A percentile compares a stretch with the other conserved stretches of the same genome.
phyloP scores from a whole-genome alignment of 495 filamentous ascomycete genomes.

The Penicillium simplicissimum region DNA sequence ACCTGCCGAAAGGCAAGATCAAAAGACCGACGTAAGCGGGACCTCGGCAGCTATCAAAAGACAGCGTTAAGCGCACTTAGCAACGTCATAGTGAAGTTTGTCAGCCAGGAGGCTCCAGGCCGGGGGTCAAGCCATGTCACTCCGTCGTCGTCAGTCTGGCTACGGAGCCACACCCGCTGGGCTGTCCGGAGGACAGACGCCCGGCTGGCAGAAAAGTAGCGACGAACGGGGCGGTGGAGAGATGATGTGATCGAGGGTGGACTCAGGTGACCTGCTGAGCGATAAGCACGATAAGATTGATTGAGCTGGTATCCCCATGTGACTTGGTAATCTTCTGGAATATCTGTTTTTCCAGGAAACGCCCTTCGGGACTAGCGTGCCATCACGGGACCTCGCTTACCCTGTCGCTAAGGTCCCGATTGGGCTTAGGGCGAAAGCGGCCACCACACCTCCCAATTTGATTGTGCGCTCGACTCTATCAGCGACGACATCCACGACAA shows the following conservation, averaged over 20 bases:
- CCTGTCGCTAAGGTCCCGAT: slow-evolving; percentile 46
- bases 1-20: slow-evolving; percentile 4
- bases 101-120: slow-evolving; percentile 23
- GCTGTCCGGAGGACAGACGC: slow-evolving; percentile 45
- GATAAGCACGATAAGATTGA: neutral
- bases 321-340: slow-evolving; percentile 1
- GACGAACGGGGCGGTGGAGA: slow-evolving; percentile 20
- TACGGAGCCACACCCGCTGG: neutral
- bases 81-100: slow-evolving; percentile 31
- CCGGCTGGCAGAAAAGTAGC: slow-evolving; percentile 31
- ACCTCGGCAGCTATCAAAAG: slow-evolving; percentile 3
- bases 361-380: slow-evolving; percentile 19
- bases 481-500: slow-evolving; percentile 55
- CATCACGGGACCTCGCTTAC: slow-evolving; percentile 47
- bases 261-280: neutral
- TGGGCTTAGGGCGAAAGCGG: slow-evolving; percentile 42
- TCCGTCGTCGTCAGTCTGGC: neutral
- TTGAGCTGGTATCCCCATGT: neutral
- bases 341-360: slow-evolving; percentile 21
- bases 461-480: slow-evolving; percentile 47
- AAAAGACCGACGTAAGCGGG: slow-evolving; percentile 14
- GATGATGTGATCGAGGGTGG: slow-evolving; percentile 11
- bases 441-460: slow-evolving; percentile 49
- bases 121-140: slow-evolving; percentile 4
- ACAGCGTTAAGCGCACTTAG: neutral